A percentile compares a stretch with the other conserved stretches of the same genome.
These are phyloP conservation scores for Lonicera japonica DNA, from an alignment of 129 eudicot genomes.

Conservation along the genomic window DNA sequence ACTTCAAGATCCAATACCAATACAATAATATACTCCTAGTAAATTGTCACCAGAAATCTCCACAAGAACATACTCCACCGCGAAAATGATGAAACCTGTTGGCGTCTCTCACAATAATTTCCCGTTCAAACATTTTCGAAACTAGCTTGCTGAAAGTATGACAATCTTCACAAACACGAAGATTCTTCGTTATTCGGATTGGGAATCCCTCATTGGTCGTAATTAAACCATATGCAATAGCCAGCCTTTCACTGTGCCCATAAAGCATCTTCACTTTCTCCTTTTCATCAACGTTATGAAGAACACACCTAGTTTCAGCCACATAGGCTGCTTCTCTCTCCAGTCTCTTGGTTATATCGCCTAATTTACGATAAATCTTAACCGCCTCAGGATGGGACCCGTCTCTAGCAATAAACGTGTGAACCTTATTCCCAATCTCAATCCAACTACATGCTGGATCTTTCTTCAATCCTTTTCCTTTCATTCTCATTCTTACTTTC, in stretches of 20 bases:
- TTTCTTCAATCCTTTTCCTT: constrained; percentile 58
- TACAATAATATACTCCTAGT: too few relatives aligned
- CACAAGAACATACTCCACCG: constrained; percentile 76
- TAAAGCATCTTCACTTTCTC: constrained; percentile 51
- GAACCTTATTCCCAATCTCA: constrained; percentile 51
- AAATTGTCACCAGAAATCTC: constrained; percentile 51
- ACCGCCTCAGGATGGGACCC: constrained; percentile 57
- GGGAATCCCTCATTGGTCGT: constrained; percentile 36
- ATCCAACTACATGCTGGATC: constrained; percentile 99
- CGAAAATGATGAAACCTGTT: constrained; percentile 82
- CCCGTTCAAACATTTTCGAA: constrained; percentile 44
- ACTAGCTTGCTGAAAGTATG: constrained; percentile 68
- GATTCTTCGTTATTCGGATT: constrained; percentile 69
- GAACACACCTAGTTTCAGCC: constrained; percentile 47
- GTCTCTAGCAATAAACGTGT: constrained; percentile 60
- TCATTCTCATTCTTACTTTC: constrained; percentile 60
- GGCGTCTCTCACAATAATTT: constrained; percentile 77
- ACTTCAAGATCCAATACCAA: neutral
- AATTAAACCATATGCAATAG: constrained; percentile 71
- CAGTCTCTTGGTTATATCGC: constrained; percentile 38
- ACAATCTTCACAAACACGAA: constrained; percentile 81
- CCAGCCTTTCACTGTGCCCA: constrained; percentile 80
- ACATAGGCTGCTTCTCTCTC: constrained; percentile 60
- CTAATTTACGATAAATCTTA: constrained; percentile 47
- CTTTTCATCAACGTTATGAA: constrained; percentile 46